Base-by-base conservation (phyloP, 1,284 basidiomycete genomes). In the Austroboletus niveus region DNA sequence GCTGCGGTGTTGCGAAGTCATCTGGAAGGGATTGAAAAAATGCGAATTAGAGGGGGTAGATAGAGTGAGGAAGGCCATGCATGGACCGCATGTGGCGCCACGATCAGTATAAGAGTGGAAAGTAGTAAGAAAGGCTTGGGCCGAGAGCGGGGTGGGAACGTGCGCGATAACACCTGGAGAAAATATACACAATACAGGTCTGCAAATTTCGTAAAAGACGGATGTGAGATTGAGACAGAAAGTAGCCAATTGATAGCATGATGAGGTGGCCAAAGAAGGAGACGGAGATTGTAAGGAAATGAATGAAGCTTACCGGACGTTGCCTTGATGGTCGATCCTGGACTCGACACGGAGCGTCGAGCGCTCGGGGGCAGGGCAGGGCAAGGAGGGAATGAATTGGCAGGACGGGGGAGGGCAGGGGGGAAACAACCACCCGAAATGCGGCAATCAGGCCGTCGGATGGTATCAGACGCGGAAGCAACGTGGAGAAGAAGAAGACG, bases 11-110 rank as follows among this genome's bases (percentile, higher is more conserved):
- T 71, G 74, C 43, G 79, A 71, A 46, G 72, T 61, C 73, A 80
- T 78, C 55, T 72, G 73, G 63, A 77, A 76, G 56, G 74, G 74
- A 64, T 68, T 68, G 59, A 76, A 72, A 56, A 73, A 66, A 57
- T 76, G 72, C 39, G 73, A 58, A 64, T 73, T 74, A 55, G 74
- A 65, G 54, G 69, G 60, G 48, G 66, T 65, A 54, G 72, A 69
- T 45, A 74, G 57, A 47, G 78, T 71, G 44, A 75, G 73, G 45
- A 74, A 71, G 57, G 78, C 75, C 81, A 84, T 82, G 70, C 66
- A 69, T 60, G 61, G 59, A 49, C 51, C 52, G 52, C 57, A 58
- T 62, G 64, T 54, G 58, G 60, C 48, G 61, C 56, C 52, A 57
- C 57, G 51, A 61, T 58, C 53, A 44, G 32, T 20, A 47, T 36